These are phyloP conservation scores for Boletus semigastroideus DNA, from an alignment of 1,284 basidiomycete species.

Conservation along the genomic window DNA sequence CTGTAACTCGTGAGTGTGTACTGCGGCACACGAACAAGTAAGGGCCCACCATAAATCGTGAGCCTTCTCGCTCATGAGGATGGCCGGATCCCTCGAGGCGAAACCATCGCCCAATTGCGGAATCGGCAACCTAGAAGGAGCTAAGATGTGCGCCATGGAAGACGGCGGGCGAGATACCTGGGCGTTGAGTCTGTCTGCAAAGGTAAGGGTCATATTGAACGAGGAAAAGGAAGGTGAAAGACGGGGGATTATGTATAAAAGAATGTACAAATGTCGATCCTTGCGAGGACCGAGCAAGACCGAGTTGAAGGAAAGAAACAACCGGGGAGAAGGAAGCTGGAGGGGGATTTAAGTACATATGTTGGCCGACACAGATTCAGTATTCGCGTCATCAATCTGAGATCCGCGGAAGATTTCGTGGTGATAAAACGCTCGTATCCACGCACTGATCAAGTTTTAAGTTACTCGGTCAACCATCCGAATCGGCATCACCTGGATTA, in stretches of 20 bases:
- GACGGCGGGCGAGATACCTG: slow-evolving; percentile 28
- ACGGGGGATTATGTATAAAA: slow-evolving; percentile 19
- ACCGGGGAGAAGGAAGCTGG: background rate
- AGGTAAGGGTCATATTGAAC: slow-evolving; percentile 38
- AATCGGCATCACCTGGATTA: background rate
- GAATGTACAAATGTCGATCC: slow-evolving; percentile 15
- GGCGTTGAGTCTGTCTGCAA: slow-evolving; percentile 43
- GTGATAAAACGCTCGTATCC: slow-evolving; percentile 24
- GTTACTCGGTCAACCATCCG: background rate
- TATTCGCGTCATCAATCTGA: slow-evolving; percentile 20
- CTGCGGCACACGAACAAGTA: background rate
- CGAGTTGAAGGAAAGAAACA: slow-evolving; percentile 5
- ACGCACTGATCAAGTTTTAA: slow-evolving; percentile 3
- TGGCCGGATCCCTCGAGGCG: slow-evolving; percentile 82
- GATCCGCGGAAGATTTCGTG: slow-evolving; percentile 11
- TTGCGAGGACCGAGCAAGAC: slow-evolving; percentile 2
- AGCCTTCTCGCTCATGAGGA: slow-evolving; percentile 70
- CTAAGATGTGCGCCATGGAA: background rate
- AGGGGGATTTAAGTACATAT: slow-evolving; percentile 11
- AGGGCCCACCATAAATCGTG: slow-evolving; percentile 65
- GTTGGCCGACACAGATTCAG: slow-evolving; percentile 12
- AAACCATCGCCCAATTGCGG: slow-evolving; percentile 78
- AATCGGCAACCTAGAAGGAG: slow-evolving; percentile 57
- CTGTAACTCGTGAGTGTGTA: slow-evolving; percentile 33
- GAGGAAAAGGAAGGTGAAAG: slow-evolving; percentile 17